A percentile compares a stretch with the other conserved stretches of the same genome.
These are phyloP conservation scores for Myriosclerotinia curreyana DNA, from an alignment of 2,329 filamentous ascomycete species.

Conservation along the genomic window DNA sequence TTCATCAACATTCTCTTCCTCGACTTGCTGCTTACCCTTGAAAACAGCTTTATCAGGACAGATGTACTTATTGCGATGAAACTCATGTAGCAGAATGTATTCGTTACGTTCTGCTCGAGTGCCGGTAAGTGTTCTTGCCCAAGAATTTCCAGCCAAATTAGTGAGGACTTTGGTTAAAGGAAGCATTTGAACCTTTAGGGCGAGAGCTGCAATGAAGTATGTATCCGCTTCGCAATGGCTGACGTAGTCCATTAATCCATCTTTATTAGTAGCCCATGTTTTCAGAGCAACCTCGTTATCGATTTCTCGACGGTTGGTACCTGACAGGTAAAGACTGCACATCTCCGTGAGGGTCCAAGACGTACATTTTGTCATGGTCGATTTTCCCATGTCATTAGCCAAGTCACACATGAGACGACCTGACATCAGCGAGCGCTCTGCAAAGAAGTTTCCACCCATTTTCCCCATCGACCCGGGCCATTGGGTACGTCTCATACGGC, in stretches of 20 bases:
- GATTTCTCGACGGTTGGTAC: conserved; percentile 66
- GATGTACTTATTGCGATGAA: conserved; percentile 95
- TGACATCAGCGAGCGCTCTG: conserved; percentile 83
- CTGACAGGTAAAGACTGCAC: conserved; percentile 83
- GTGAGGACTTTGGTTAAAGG: conserved; percentile 93
- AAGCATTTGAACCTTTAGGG: conserved; percentile 84
- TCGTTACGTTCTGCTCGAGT: conserved; percentile 97
- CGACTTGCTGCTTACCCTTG: conserved; percentile 67
- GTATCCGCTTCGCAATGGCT: conserved; percentile 94
- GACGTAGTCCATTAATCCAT: conserved; percentile 88
- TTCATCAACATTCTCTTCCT: conserved; percentile 69
- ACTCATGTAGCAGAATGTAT: conserved; percentile 97
- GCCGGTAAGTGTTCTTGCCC: conserved; percentile 92
- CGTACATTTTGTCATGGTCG: conserved; percentile 93
- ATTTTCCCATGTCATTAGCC: conserved; percentile 95
- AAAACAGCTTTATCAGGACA: conserved; percentile 91
- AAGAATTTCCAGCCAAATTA: conserved; percentile 95
- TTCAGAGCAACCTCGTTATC: conserved; percentile 86
- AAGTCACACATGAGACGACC: conserved; percentile 90
- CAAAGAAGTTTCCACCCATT: conserved; percentile 85
- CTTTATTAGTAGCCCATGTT: conserved; percentile 78
- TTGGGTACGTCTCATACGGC: conserved; percentile 73
- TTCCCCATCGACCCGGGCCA: conserved; percentile 89
- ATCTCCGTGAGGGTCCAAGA: conserved; percentile 98
- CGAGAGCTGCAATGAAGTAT: conserved; percentile 89